Conservation (phyloP, 2,329 filamentous ascomycete species). For the Bertia moriformis region DNA sequence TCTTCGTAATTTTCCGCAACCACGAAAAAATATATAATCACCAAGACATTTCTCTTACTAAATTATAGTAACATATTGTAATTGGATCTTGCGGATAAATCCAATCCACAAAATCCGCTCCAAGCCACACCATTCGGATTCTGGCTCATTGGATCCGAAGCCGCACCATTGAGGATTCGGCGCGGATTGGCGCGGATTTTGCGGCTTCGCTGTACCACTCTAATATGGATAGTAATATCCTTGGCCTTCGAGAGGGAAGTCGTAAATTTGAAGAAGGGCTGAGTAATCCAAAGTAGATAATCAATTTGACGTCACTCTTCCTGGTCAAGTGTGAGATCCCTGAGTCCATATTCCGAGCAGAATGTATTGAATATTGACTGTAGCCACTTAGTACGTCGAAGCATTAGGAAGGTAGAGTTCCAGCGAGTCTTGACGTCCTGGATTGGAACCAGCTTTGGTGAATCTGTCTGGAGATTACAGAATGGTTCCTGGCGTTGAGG, state of each 20-base stretch:
- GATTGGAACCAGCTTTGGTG: constrained; percentile 5
- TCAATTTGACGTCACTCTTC: constrained; percentile 6
- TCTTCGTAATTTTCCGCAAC: too few species aligned
- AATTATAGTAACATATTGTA: too few species aligned
- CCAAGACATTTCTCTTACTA: too few species aligned
- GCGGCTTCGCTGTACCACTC: too few species aligned
- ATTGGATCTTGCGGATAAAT: too few species aligned
- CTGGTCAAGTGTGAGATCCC: constrained; percentile 3
- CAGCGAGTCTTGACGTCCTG: constrained; percentile 6
- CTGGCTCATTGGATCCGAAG: too few species aligned
- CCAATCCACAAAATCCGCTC: too few species aligned
- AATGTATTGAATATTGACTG: background rate
- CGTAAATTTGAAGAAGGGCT: constrained; percentile 8
- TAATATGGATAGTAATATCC: constrained; percentile 5
- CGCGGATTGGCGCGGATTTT: too few species aligned
- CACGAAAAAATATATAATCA: too few species aligned
- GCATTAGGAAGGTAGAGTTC: constrained; percentile 7
- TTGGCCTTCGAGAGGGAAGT: constrained; percentile 4
- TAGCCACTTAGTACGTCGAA: constrained; percentile 5
- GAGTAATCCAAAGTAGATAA: constrained; percentile 8
- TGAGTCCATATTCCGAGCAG: background rate
- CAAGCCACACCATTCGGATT: too few species aligned
- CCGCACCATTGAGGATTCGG: too few species aligned
- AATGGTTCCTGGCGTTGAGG: constrained; percentile 6
- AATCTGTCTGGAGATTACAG: constrained; percentile 4